phyloP scores from a whole-genome alignment of 441 rosid species.

The Monsonia emarginata region DNA sequence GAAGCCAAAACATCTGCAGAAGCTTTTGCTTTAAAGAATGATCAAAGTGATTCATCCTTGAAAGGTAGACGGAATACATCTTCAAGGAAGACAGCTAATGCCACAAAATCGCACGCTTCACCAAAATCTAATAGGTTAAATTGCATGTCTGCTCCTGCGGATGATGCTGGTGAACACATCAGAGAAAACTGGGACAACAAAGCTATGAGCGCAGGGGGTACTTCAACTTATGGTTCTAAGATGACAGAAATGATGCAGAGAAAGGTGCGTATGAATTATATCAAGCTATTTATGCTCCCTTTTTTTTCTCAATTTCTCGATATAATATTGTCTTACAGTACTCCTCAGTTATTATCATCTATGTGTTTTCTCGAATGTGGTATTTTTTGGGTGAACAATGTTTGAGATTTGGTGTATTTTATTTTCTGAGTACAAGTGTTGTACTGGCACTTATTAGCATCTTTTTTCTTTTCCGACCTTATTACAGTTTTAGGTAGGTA shows the following conservation, averaged over 20 bases:
- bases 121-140: slow-evolving; percentile 61
- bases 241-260: slow-evolving; percentile 78
- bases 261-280: slow-evolving; percentile 47
- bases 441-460: not conserved
- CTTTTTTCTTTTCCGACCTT: not conserved
- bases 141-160: slow-evolving; percentile 38
- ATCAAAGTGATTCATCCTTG: slow-evolving; percentile 54
- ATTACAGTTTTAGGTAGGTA: not conserved
- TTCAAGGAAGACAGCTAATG: slow-evolving; percentile 54
- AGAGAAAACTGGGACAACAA: slow-evolving; percentile 66
- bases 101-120: slow-evolving; percentile 59
- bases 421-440: not conserved
- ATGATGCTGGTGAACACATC: slow-evolving; percentile 49
- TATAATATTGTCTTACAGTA: not conserved
- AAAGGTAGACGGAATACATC: slow-evolving; percentile 53
- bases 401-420: not conserved
- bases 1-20: slow-evolving; percentile 38
- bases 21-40: slow-evolving; percentile 46
- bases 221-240: slow-evolving; percentile 43
- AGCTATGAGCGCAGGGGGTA: slow-evolving; percentile 39
- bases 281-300: not conserved
- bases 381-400: not conserved
- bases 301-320: not conserved
- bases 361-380: not conserved
- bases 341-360: not conserved